These are phyloP conservation scores for Kwoniella heveanensis DNA, from an alignment of 768 basidiomycete species.

Conservation along the genomic window DNA sequence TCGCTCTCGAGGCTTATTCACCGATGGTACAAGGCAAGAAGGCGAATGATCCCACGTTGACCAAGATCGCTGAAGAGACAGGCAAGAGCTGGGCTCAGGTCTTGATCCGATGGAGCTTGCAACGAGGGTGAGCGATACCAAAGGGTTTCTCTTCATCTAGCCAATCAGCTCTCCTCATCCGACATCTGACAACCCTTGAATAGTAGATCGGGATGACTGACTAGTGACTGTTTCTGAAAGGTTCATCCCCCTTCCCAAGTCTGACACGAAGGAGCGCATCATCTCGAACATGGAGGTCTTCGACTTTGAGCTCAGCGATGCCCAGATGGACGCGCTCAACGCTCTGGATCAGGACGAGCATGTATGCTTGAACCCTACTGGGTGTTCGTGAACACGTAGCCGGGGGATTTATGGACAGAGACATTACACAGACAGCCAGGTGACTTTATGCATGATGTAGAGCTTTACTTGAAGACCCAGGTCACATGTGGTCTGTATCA, in stretches of 20 bases:
- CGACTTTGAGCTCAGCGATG: slow-evolving; percentile 69
- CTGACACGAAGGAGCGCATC: slow-evolving; percentile 59
- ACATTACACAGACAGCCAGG: not conserved
- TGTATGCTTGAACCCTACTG: slow-evolving; percentile 47
- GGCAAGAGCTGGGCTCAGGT: slow-evolving; percentile 58
- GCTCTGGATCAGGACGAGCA: slow-evolving; percentile 65
- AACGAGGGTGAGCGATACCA: slow-evolving; percentile 58
- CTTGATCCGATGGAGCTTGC: slow-evolving; percentile 60
- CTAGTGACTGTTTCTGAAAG: slow-evolving; percentile 56
- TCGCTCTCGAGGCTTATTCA: slow-evolving; percentile 52
- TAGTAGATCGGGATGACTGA: too few species aligned
- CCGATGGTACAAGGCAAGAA: slow-evolving; percentile 49
- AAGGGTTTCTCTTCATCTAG: too few species aligned
- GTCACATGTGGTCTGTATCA: too few species aligned
- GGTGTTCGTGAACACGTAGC: slow-evolving; percentile 20
- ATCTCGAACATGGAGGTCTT: slow-evolving; percentile 68
- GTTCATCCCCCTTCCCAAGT: slow-evolving; percentile 83
- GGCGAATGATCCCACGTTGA: slow-evolving; percentile 40
- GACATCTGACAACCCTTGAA: too few species aligned
- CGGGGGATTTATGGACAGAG: not conserved
- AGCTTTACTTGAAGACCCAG: too few species aligned
- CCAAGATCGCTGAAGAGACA: slow-evolving; percentile 46
- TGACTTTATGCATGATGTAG: not conserved
- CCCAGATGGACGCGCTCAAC: slow-evolving; percentile 71
- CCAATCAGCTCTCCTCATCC: too few species aligned